Percentiles rank a stretch among this genome's conserved stretches.
Evolutionary conservation across 208 protist genomes (phyloP).

Genomic region (Acanthamoeba pearcei): DNA sequence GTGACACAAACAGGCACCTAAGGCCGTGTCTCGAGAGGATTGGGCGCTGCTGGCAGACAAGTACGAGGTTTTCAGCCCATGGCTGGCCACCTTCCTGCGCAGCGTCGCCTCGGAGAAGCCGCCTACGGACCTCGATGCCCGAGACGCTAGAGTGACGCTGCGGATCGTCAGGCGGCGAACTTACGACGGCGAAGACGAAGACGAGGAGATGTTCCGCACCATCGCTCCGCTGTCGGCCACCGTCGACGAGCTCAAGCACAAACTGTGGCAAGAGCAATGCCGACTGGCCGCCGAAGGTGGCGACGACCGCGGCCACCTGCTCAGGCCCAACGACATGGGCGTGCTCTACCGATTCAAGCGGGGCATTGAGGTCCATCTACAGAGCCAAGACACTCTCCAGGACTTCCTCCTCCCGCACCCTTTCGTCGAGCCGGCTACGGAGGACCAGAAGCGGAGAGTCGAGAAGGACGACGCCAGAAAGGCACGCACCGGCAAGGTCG

Average conservation of each 20-base stretch:
- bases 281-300: not conserved
- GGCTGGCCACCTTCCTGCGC: not conserved
- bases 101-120: not conserved
- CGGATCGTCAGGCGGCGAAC: not conserved
- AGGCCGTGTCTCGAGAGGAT: not conserved
- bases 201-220: constrained; percentile 53
- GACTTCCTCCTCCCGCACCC: constrained; percentile 26
- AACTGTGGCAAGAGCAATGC: constrained; percentile 62
- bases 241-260: constrained; percentile 60
- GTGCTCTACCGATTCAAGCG: constrained; percentile 12
- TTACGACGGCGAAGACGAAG: not conserved
- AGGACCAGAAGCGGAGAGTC: not conserved
- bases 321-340: constrained; percentile 58
- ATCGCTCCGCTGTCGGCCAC: constrained; percentile 17
- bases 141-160: constrained; percentile 8
- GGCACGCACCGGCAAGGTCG: not conserved
- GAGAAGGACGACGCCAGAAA: not conserved
- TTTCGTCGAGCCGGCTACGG: not conserved
- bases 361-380: not conserved
- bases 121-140: not conserved
- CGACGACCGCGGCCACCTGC: not conserved
- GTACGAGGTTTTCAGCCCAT: constrained; percentile 20
- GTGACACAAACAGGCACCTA: not conserved
- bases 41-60: not conserved
- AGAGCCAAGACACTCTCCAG: not conserved